Evolutionary conservation across 805 yeast species (phyloP).

Genomic region (Yarrowia osloensis): DNA sequence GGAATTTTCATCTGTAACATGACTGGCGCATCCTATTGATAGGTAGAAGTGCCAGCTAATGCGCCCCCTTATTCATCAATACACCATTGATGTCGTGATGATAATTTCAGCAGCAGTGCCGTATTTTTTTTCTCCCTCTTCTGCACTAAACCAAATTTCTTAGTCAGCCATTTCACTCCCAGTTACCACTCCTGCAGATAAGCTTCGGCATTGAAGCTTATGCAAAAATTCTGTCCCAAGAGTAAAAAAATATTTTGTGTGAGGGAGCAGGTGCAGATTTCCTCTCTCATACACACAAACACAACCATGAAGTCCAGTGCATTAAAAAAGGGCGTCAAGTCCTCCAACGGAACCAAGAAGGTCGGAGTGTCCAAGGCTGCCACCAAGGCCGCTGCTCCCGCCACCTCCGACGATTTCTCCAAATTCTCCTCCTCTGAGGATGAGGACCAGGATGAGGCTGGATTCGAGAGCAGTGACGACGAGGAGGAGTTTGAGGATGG

Average conservation of each 20-base stretch:
- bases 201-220: slow-evolving; percentile 9
- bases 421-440: slow-evolving; percentile 22
- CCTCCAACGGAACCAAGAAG: slow-evolving; percentile 18
- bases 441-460: slow-evolving; percentile 18
- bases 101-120: too few relatives aligned
- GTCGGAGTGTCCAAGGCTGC: slow-evolving; percentile 20
- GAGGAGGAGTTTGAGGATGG: slow-evolving; percentile 23
- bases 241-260: slow-evolving; percentile 21
- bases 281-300: slow-evolving; percentile 17
- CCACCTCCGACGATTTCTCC: slow-evolving; percentile 7
- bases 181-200: background rate
- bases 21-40: too few relatives aligned
- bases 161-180: background rate
- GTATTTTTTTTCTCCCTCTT: background rate
- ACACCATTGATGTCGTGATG: too few relatives aligned
- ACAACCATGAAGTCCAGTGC: slow-evolving; percentile 23
- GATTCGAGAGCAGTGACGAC: slow-evolving; percentile 28
- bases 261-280: background rate
- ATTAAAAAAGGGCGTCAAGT: slow-evolving; percentile 19
- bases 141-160: background rate
- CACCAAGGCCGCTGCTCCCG: background rate
- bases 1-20: too few relatives aligned
- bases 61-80: too few relatives aligned
- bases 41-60: too few relatives aligned
- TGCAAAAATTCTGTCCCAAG: slow-evolving; percentile 17